Evolutionary conservation across 257 asterid species (phyloP), one percentile per base, ranked within the genome.

Genomic region (Catharanthus roseus): DNA sequence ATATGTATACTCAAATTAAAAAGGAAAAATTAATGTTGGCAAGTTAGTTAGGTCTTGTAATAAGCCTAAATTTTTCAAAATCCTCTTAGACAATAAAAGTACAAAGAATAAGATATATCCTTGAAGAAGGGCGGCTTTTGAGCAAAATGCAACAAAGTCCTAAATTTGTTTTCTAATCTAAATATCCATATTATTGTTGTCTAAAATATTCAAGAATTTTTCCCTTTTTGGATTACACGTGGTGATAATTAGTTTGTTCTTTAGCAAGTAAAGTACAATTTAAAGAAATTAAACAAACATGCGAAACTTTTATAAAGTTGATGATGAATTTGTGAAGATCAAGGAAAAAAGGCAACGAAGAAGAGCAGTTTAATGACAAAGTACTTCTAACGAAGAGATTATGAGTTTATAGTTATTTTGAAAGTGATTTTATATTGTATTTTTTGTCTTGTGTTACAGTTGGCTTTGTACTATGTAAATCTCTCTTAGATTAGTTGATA

Each of bases 111-210:
- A 53, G 54, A 54, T 36, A 51, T 54, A 5, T 66, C 26, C 60
- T 55, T 61, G 50, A 66, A 28, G 45, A 18, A 63, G 39, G 67
- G 75, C 67, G n/a, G 58, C 24, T 54, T 62, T 54, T 65, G 3
- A 57, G 72, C 62, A 38, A 42, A 65, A 42, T 70, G 71, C 45
- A 18, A 74, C 57, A 53, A 36, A 44, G 7, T 33, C 10, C 47
- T 13, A 39, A 53, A 13, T 23, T 3, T 15, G 31, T 70, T 10
- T 23, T 19, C 33, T 18, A 18, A 12, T 36, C 21, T 69, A 51
- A n/a, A n/a, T n/a, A 42, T 57, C 64, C 64, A 41, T n/a, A n/a
- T n/a, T 21, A 41, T 39, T 26, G 42, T 19, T 24, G 66, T 26
- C n/a, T 39, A n/a, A 68, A 12, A 68, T 51, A 34, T n/a, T 42